Conservation (phyloP, 345 rosid genomes). For the Bruguiera sexangula region DNA sequence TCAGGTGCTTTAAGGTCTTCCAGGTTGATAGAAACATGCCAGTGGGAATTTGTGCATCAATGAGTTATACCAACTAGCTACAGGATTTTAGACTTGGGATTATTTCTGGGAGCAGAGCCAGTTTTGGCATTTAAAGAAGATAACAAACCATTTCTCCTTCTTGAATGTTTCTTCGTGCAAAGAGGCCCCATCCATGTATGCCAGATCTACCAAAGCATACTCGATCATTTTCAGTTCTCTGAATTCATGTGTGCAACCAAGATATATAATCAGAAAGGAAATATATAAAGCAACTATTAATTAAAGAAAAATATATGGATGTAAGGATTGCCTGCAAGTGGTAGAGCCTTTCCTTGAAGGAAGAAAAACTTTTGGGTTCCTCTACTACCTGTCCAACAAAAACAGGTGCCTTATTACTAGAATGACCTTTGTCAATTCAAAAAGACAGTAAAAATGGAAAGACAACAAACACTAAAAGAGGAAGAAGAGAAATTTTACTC, state of each 20-base stretch:
- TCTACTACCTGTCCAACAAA: constrained; percentile 47
- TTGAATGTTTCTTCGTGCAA: constrained; percentile 84
- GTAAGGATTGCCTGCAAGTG: constrained; percentile 71
- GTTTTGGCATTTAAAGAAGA: not conserved
- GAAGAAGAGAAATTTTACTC: constrained; percentile 40
- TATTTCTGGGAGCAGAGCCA: not conserved
- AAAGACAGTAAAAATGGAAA: not conserved
- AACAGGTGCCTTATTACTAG: constrained; percentile 4
- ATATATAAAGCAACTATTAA: constrained; percentile 10
- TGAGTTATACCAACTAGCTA: not conserved
- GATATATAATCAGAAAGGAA: constrained; percentile 21
- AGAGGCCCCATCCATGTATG: constrained; percentile 99
- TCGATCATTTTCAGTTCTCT: constrained; percentile 87
- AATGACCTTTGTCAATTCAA: constrained; percentile 6
- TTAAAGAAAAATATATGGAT: not conserved
- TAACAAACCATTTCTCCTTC: constrained; percentile 96
- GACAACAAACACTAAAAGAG: not conserved
- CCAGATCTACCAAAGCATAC: constrained; percentile 99
- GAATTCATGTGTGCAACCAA: constrained; percentile 21
- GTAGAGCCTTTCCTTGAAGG: constrained; percentile 87
- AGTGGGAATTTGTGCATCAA: no score
- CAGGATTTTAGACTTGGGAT: not conserved
- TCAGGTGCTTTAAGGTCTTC: no score
- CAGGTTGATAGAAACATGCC: no score
- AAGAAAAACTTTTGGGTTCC: constrained; percentile 73